These are phyloP conservation scores for Tuber melanosporum DNA, from an alignment of 495 filamentous ascomycete species.

Conservation along the genomic window DNA sequence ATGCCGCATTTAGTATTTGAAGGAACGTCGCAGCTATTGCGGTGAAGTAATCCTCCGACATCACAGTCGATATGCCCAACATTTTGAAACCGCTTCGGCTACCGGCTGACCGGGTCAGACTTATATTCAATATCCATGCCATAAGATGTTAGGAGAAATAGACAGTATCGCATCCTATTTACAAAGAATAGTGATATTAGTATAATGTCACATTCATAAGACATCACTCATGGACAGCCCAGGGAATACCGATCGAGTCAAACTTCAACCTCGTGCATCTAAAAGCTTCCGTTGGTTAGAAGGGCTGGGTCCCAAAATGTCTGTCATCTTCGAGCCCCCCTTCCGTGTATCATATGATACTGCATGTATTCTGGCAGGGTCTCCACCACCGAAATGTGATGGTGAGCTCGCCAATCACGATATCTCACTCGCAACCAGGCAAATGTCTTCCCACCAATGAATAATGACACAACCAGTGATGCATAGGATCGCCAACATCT, in stretches of 20 bases:
- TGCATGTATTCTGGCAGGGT: background rate
- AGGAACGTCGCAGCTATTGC: background rate
- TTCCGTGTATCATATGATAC: background rate
- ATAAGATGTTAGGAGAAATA: background rate
- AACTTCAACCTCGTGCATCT: background rate
- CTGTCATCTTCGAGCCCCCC: background rate
- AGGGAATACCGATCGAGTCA: background rate
- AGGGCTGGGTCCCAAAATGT: background rate
- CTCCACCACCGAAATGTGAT: no score
- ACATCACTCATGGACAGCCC: background rate
- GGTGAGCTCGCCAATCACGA: background rate
- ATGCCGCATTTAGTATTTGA: background rate
- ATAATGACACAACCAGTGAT: background rate
- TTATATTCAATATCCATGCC: background rate
- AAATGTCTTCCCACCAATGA: background rate
- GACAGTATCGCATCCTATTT: background rate
- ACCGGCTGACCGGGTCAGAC: background rate
- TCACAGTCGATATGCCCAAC: background rate
- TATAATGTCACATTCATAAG: background rate
- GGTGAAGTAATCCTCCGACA: background rate
- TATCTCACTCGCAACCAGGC: background rate
- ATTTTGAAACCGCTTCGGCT: background rate
- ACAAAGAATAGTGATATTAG: background rate
- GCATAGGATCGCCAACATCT: background rate
- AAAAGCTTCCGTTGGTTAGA: background rate